These are phyloP conservation scores for Annona cherimola DNA, from an alignment of 164 flowering plant species.

Conservation along the genomic window DNA sequence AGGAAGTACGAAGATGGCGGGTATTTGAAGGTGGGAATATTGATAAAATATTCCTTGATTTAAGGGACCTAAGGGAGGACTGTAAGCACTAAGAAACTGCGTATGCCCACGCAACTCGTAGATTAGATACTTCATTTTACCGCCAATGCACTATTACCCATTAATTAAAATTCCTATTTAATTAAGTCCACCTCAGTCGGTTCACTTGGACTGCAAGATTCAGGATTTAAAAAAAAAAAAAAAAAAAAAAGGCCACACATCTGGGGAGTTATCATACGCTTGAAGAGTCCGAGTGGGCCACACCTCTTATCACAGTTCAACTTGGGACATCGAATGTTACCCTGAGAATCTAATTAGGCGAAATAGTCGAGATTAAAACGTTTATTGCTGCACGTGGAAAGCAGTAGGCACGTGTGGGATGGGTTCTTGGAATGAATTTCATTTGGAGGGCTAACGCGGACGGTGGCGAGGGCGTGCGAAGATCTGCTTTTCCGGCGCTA, in stretches of 20 bases:
- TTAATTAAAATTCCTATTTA: neutral
- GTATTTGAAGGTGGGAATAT: conserved; percentile 6
- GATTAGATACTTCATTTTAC: too few species aligned
- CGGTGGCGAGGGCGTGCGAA: neutral
- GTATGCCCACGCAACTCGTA: neutral
- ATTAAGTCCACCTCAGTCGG: neutral
- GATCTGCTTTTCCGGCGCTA: conserved; percentile 16
- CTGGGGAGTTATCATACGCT: neutral
- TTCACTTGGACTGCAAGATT: neutral
- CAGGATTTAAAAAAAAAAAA: neutral
- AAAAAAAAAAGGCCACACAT: too few species aligned
- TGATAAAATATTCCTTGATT: conserved; percentile 7
- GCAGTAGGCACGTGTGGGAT: neutral
- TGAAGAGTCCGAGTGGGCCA: neutral
- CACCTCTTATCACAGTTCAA: neutral
- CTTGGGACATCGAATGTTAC: neutral
- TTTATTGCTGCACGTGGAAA: neutral
- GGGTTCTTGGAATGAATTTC: neutral
- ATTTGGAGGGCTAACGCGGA: neutral
- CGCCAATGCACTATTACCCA: neutral
- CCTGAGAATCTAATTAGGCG: neutral
- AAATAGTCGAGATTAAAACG: neutral
- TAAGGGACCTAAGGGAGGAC: neutral
- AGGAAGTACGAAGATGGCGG: neutral
- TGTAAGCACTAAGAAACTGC: neutral